Percentiles rank a stretch among this genome's conserved stretches.
These are phyloP conservation scores for Phytophthora europaea DNA, from an alignment of 352 stramenopile genomes.

Conservation along the genomic window DNA sequence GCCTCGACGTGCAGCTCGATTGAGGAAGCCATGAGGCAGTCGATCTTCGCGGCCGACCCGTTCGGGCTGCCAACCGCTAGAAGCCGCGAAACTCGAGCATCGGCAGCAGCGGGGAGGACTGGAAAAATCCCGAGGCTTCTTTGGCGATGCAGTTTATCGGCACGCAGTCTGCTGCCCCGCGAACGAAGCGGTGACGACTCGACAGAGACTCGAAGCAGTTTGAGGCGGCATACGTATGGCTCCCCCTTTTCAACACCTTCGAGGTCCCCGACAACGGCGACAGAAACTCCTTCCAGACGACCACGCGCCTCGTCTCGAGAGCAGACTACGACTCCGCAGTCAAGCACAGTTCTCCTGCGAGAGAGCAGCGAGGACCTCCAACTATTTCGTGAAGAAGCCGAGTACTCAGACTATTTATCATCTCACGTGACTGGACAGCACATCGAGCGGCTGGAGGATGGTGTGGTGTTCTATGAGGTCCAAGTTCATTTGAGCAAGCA, in stretches of 20 bases:
- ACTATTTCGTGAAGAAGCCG: slow-evolving; percentile 76
- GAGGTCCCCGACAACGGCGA: slow-evolving; percentile 6
- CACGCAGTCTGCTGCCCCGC: slow-evolving; percentile 28
- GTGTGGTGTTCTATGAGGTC: slow-evolving; percentile 76
- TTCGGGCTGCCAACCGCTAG: slow-evolving; percentile 20
- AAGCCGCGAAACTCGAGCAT: slow-evolving; percentile 29
- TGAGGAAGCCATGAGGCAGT: slow-evolving; percentile 41
- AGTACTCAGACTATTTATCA: slow-evolving; percentile 85
- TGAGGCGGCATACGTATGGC: slow-evolving; percentile 22
- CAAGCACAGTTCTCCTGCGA: slow-evolving; percentile 46
- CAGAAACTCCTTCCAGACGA: slow-evolving; percentile 15
- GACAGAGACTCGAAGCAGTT: slow-evolving; percentile 3
- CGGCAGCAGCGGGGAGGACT: slow-evolving; percentile 1
- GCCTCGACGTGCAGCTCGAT: slow-evolving; percentile 42
- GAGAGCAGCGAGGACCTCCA: slow-evolving; percentile 52
- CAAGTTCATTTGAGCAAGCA: slow-evolving; percentile 73
- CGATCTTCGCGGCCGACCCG: slow-evolving; percentile 37
- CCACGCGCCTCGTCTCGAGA: slow-evolving; percentile 8
- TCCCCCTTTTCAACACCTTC: slow-evolving; percentile 13
- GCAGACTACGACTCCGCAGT: slow-evolving; percentile 15
- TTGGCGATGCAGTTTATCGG: slow-evolving; percentile 38
- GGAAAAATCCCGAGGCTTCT: slow-evolving; percentile 33
- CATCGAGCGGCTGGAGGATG: slow-evolving; percentile 49
- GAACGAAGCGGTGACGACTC: slow-evolving; percentile 20
- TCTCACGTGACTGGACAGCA: slow-evolving; percentile 57